Evolutionary conservation across 495 filamentous ascomycete species (phyloP), one percentile per base, ranked within the genome.

Genomic region (Xylaria bambusicola): DNA sequence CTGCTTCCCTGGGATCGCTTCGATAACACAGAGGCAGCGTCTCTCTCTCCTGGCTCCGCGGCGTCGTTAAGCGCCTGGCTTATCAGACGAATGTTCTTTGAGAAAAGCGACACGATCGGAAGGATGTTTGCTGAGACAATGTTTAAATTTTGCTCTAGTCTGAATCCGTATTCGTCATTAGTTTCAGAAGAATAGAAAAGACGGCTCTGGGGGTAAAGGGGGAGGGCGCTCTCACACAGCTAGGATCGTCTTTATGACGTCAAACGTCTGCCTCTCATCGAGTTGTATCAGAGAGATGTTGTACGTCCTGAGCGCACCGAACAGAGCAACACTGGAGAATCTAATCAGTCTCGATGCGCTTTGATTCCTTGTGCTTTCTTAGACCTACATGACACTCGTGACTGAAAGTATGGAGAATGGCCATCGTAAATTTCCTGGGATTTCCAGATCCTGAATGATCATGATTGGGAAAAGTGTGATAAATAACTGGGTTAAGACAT

Each of bases 81-180:
- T 47, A 46, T 54, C 53, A 24, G 60, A 23, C 56, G 42, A 15
- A 49, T 47, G n/a, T 26, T 42, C 21, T 52, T 48, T 41, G 69
- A 71, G 61, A 71, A 73, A 23, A 75, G 68, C 3, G 71, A 64
- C 2, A 69, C 66, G 13, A 75, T 45, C 13, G 67, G 65, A 0
- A 75, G 64, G 41, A 70, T 62, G 48, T 75, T 75, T 13, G 73
- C 62, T 26, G 70, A 63, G n/a, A 73, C 58, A 36, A 75, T 66
- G 47, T 69, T 69, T 13, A 74, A 29, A 65, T 74, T 75, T 57
- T 74, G 70, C 49, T 73, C 68, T 12, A 75, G 66, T 26, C 65
- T 70, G 45, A 9, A 54, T 44, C 8, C 5, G 12, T 27, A 9
- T 54, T n/a, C 31, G 52, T 27, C 1, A 26, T 54, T 8, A 54